These are phyloP conservation scores for Hyaloscypha hepaticicola DNA, from an alignment of 495 filamentous ascomycete species.

Conservation along the genomic window DNA sequence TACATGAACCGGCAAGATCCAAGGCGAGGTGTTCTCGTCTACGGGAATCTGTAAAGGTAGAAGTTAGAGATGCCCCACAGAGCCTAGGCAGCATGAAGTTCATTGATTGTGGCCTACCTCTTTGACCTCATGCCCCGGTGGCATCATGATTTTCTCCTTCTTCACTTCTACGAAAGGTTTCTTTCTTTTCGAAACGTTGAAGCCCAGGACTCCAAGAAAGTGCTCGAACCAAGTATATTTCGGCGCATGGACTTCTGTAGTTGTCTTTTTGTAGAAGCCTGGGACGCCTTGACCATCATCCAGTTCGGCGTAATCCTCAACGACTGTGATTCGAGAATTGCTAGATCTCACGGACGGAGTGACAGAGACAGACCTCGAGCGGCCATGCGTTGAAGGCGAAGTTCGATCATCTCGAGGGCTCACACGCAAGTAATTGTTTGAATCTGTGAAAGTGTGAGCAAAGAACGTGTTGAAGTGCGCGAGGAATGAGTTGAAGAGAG, in stretches of 20 bases:
- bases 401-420: neutral
- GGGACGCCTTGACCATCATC: neutral
- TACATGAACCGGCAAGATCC: constrained; percentile 2
- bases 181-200: neutral
- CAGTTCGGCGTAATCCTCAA: neutral
- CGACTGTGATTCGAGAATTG: constrained; percentile 1
- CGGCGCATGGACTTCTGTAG: neutral
- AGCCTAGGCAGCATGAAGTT: neutral
- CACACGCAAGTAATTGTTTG: neutral
- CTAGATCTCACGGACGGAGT: neutral
- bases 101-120: neutral
- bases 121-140: neutral
- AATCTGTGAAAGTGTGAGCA: neutral
- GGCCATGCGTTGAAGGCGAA: neutral
- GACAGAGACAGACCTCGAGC: neutral
- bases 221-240: constrained; percentile 1
- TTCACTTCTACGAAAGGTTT: neutral
- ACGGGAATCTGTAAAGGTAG: neutral
- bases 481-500: neutral
- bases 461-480: neutral
- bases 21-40: neutral
- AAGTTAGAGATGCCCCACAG: neutral
- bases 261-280: neutral
- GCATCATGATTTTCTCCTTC: too few relatives aligned
- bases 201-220: neutral